Percentiles rank a stretch among this genome's conserved stretches.
These are phyloP conservation scores for Linum trigynum DNA, from an alignment of 345 rosid genomes.

Conservation along the genomic window DNA sequence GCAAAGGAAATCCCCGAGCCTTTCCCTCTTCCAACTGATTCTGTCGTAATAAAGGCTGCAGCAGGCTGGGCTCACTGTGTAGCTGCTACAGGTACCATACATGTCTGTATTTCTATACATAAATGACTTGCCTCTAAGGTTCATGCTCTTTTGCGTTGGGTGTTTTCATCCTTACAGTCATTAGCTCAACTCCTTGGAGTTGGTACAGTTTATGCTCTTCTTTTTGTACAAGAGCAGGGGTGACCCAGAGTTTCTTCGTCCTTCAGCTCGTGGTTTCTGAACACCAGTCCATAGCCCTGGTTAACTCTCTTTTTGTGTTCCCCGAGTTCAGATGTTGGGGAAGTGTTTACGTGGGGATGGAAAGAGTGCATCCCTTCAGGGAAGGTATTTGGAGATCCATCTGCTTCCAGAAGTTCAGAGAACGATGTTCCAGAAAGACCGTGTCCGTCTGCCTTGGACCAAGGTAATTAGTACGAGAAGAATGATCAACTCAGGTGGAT, in stretches of 20 bases:
- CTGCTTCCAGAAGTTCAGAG: constrained; percentile 25
- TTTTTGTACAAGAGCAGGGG: too few species aligned
- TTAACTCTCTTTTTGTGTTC: neutral
- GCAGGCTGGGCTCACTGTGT: constrained; percentile 99
- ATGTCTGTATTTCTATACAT: too few species aligned
- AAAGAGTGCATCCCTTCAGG: constrained; percentile 95
- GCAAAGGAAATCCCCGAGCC: constrained; percentile 85
- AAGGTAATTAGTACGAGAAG: constrained; percentile 29
- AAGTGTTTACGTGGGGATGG: constrained; percentile 99
- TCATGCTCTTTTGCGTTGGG: too few species aligned
- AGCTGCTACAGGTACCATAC: constrained; percentile 61
- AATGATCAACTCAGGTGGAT: neutral
- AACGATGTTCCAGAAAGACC: constrained; percentile 54
- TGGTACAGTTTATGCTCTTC: too few species aligned
- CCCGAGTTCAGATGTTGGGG: constrained; percentile 45
- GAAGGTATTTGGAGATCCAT: constrained; percentile 51
- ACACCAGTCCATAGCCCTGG: neutral
- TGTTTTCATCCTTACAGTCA: too few species aligned
- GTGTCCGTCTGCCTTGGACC: constrained; percentile 27
- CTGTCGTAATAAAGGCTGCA: constrained; percentile 56
- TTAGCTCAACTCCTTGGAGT: too few species aligned
- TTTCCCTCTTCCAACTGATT: constrained; percentile 81
- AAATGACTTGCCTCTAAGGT: too few species aligned
- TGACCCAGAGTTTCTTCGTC: neutral
- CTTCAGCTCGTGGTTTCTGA: neutral